These are phyloP conservation scores for Angomonas ambiguus DNA, from an alignment of 208 protist genomes.

Conservation along the genomic window DNA sequence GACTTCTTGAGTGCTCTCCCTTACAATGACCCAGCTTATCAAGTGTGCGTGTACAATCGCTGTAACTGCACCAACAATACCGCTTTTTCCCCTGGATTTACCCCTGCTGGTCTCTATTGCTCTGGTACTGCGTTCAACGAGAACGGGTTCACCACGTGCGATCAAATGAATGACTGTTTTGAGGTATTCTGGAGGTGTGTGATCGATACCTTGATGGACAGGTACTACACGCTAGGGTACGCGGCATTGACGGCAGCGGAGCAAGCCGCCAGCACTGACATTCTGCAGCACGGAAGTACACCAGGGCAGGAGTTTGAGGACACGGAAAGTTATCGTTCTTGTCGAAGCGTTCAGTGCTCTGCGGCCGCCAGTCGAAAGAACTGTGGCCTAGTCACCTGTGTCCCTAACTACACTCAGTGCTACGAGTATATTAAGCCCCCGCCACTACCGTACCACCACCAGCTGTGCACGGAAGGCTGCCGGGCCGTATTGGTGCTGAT, in stretches of 20 bases:
- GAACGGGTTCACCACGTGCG: constrained; percentile 43
- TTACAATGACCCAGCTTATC: constrained; percentile 31
- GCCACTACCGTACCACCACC: constrained; percentile 33
- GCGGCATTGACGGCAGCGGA: constrained; percentile 11
- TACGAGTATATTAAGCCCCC: constrained; percentile 50
- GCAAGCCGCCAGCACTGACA: constrained; percentile 17
- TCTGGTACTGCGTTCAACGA: constrained; percentile 26
- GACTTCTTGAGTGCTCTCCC: constrained; percentile 32
- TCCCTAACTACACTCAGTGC: constrained; percentile 63
- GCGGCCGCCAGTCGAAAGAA: constrained; percentile 36
- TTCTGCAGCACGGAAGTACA: constrained; percentile 31
- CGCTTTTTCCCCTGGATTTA: background rate
- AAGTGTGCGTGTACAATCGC: constrained; percentile 36
- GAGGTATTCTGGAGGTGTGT: constrained; percentile 41
- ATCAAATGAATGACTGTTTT: constrained; percentile 44
- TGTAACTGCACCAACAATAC: constrained; percentile 36
- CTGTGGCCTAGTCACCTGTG: constrained; percentile 58
- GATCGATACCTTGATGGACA: constrained; percentile 11
- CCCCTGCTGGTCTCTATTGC: constrained; percentile 37
- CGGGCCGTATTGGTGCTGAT: constrained; percentile 44
- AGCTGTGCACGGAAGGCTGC: constrained; percentile 61
- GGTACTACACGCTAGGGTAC: constrained; percentile 11
- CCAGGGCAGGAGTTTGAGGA: constrained; percentile 32
- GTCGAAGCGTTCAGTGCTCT: constrained; percentile 31
- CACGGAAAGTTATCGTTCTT: constrained; percentile 37